Percentiles rank a stretch among this genome's conserved stretches.
phyloP scores from a whole-genome alignment of 2,329 filamentous ascomycete species.

The Clarireedia hainanense region DNA sequence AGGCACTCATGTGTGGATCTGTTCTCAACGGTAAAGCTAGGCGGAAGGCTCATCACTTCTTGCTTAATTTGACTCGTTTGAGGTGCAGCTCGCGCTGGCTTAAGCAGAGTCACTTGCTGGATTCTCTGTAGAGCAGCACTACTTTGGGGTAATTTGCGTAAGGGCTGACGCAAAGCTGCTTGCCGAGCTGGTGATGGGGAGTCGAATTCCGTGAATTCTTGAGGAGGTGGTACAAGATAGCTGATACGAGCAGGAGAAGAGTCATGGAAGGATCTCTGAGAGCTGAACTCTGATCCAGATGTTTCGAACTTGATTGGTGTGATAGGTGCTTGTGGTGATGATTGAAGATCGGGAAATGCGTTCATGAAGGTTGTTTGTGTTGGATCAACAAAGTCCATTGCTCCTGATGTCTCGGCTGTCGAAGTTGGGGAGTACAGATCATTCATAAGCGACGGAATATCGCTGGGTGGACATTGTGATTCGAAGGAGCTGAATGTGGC shows the following conservation, averaged over 20 bases:
- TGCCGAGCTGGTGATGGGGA: slow-evolving; percentile 10
- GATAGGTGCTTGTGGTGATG: slow-evolving; percentile 10
- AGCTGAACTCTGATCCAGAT: neutral
- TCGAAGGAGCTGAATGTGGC: slow-evolving; percentile 7
- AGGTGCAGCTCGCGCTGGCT: neutral
- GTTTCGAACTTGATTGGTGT: slow-evolving; percentile 7
- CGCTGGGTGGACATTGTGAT: slow-evolving; percentile 9
- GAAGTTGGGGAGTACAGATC: slow-evolving; percentile 18
- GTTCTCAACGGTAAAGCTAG: slow-evolving; percentile 19
- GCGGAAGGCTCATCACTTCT: neutral
- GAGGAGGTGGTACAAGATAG: neutral
- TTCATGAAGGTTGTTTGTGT: slow-evolving; percentile 23
- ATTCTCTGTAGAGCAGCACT: slow-evolving; percentile 12
- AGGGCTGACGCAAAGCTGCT: neutral
- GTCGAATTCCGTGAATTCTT: neutral
- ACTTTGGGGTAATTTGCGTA: slow-evolving; percentile 1
- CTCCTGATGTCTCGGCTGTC: slow-evolving; percentile 9
- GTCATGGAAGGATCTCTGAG: neutral
- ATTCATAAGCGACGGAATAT: slow-evolving; percentile 14
- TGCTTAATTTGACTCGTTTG: neutral
- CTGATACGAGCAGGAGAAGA: neutral
- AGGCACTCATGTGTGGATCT: slow-evolving; percentile 36
- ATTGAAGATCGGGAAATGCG: slow-evolving; percentile 8
- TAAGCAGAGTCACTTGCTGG: neutral
- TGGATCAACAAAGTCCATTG: slow-evolving; percentile 21